Conservation (phyloP, 495 filamentous ascomycete genomes). For the Aspergillus baeticus region DNA sequence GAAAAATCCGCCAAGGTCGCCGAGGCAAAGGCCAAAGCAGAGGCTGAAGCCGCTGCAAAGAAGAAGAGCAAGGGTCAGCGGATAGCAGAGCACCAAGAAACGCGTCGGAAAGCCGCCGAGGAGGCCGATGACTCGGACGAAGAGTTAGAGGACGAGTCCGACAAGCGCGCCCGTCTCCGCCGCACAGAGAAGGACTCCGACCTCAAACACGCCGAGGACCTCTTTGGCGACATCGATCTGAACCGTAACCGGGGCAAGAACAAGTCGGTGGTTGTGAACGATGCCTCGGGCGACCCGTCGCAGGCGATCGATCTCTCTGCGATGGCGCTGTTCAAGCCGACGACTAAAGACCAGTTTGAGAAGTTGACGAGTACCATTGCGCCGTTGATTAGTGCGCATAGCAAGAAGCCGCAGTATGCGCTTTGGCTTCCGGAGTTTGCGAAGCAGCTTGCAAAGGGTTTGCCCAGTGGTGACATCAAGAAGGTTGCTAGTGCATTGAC, state of each 20-base stretch:
- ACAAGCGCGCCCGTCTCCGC: conserved; percentile 69
- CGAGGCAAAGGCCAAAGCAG: conserved; percentile 84
- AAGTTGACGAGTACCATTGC: conserved; percentile 69
- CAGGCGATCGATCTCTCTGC: conserved; percentile 75
- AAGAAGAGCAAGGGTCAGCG: conserved; percentile 90
- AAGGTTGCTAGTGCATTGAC: conserved; percentile 85
- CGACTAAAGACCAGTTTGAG: conserved; percentile 80
- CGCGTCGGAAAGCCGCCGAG: conserved; percentile 39
- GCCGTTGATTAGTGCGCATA: conserved; percentile 68
- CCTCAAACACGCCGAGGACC: conserved; percentile 85
- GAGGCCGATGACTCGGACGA: conserved; percentile 53
- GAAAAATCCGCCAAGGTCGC: conserved; percentile 88
- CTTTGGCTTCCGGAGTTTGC: conserved; percentile 88
- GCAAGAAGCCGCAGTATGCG: conserved; percentile 87
- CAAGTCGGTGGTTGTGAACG: conserved; percentile 58
- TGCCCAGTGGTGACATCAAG: conserved; percentile 89
- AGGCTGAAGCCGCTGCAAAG: conserved; percentile 84
- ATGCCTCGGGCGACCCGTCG: conserved; percentile 67
- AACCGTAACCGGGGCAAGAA: conserved; percentile 58
- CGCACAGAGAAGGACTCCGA: conserved; percentile 84
- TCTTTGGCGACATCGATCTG: conserved; percentile 79
- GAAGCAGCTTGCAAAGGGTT: conserved; percentile 83
- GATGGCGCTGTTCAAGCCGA: conserved; percentile 84
- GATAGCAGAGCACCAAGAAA: conserved; percentile 69
- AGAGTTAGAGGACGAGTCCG: conserved; percentile 68